Base-by-base conservation (phyloP, 2,329 filamentous ascomycete genomes). In the Ciborinia camelliae region DNA sequence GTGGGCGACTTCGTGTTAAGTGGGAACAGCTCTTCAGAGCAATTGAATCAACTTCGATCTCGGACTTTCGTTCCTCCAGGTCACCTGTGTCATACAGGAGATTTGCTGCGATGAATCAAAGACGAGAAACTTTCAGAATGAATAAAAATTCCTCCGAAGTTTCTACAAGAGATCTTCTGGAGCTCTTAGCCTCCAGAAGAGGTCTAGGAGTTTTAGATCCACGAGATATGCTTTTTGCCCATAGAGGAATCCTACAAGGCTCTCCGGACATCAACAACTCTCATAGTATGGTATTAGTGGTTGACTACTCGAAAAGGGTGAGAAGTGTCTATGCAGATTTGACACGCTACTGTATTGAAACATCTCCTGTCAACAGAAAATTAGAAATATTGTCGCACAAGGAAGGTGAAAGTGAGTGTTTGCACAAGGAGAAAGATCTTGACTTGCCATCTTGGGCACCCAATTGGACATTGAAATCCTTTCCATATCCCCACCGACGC, bases 41-140 rank as follows among this genome's bases (percentile, higher is more conserved):
- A 2, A 8, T 23, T 2, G 7, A 37, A 39, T 2, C 0, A 1
- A 37, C 14, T 2, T 20, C 28, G 1, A 4, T 1, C 7, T 14
- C 3, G 1, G 10, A 4, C 4, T 28, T 10, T 1, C 3, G 4
- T 18, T 2, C 32, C 18, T 20, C 9, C 26, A 4, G 18, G 12
- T 1, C 0, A 41, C 4, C 8, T 7, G 32, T 23, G 2, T 2
- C 12, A 0, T 23, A 23, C 3, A 2, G 26, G 28, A 8, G 12
- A 26, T 41, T 55, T 4, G 32, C 4, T 18, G 32, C 3, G 12
- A 41, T 41, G 51, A n/a, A 35, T 51, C n/a, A 39, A 23, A 26
- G 7, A 1, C 9, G 30, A 32, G 20, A n/a, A 0, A 15, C 20
- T 23, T 39, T 39, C 37, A 23, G 23, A 18, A 6, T 1, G 2